A percentile compares a stretch with the other conserved stretches of the same genome.
These are phyloP conservation scores for Sugiyamaella novakii DNA, from an alignment of 1,139 yeast genomes.

Conservation along the genomic window DNA sequence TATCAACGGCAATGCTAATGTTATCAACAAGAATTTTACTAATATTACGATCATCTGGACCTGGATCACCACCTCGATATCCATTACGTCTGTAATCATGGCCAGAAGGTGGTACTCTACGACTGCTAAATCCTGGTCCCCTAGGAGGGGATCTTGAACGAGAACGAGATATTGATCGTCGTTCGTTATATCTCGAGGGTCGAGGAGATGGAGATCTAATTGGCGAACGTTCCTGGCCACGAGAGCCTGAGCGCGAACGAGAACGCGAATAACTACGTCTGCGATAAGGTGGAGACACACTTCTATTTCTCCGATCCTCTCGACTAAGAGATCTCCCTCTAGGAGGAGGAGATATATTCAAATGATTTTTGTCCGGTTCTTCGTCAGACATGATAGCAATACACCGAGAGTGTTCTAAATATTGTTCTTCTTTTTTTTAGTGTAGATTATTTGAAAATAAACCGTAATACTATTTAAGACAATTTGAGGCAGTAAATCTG, in stretches of 20 bases:
- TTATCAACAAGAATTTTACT: conserved; percentile 31
- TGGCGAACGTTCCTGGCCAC: too few species aligned
- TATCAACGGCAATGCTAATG: conserved; percentile 26
- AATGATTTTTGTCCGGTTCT: conserved; percentile 1
- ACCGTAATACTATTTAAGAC: too few species aligned
- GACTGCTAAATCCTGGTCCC: neutral
- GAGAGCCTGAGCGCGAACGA: neutral
- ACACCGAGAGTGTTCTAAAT: too few species aligned
- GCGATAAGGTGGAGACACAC: neutral
- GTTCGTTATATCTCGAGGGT: conserved; percentile 1
- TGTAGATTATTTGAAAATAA: too few species aligned
- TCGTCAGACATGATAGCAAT: conserved; percentile 13
- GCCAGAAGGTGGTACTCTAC: conserved; percentile 4
- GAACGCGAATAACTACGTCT: conserved; percentile 7
- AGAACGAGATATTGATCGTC: conserved; percentile 25
- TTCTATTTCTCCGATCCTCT: conserved; percentile 4
- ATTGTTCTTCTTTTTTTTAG: too few species aligned
- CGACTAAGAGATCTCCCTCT: conserved; percentile 13
- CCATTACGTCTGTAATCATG: conserved; percentile 7
- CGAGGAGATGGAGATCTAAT: conserved; percentile 5
- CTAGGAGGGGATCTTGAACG: conserved; percentile 21
- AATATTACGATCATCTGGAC: conserved; percentile 10
- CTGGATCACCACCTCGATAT: conserved; percentile 4
- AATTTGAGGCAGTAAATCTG: too few species aligned
- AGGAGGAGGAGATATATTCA: neutral